Evolutionary conservation across 1,139 yeast genomes (phyloP).

Genomic region (Suhomyces chickasaworum): DNA sequence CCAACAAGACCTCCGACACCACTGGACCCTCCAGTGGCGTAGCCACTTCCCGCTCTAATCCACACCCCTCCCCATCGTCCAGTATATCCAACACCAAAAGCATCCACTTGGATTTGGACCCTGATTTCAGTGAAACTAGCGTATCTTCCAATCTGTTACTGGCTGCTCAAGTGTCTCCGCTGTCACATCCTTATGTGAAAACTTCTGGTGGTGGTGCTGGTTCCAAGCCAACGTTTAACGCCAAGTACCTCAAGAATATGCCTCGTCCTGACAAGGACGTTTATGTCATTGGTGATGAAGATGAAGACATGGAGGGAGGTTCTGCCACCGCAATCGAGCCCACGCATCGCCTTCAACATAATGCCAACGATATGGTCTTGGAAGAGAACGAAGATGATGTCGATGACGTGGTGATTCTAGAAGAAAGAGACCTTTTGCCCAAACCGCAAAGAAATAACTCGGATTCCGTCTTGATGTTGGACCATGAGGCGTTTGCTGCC

Average conservation of each 20-base stretch:
- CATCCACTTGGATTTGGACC: conserved; percentile 15
- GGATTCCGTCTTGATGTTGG: conserved; percentile 40
- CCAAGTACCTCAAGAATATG: conserved; percentile 13
- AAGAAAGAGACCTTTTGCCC: conserved; percentile 21
- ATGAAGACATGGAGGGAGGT: conserved; percentile 17
- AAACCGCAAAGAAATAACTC: conserved; percentile 34
- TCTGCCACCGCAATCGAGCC: conserved; percentile 9
- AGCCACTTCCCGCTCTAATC: not conserved
- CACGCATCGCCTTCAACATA: conserved; percentile 5
- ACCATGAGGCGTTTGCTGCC: conserved; percentile 46
- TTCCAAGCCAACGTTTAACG: conserved; percentile 14
- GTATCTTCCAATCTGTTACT: conserved; percentile 18
- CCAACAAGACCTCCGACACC: conserved; percentile 16
- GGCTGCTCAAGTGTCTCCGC: conserved; percentile 16
- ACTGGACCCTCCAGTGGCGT: conserved; percentile 1
- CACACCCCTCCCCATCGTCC: conserved; percentile 8
- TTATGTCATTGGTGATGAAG: conserved; percentile 19
- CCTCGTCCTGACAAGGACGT: conserved; percentile 11
- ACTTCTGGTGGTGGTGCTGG: too few relatives aligned
- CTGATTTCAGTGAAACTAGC: conserved; percentile 17
- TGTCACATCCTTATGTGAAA: conserved; percentile 5
- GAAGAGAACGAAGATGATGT: conserved; percentile 19
- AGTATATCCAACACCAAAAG: conserved; percentile 11
- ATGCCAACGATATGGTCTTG: conserved; percentile 9
- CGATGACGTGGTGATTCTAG: conserved; percentile 23